Evolutionary conservation across 1,139 yeast species (phyloP).

Genomic region (Spathaspora sp.): DNA sequence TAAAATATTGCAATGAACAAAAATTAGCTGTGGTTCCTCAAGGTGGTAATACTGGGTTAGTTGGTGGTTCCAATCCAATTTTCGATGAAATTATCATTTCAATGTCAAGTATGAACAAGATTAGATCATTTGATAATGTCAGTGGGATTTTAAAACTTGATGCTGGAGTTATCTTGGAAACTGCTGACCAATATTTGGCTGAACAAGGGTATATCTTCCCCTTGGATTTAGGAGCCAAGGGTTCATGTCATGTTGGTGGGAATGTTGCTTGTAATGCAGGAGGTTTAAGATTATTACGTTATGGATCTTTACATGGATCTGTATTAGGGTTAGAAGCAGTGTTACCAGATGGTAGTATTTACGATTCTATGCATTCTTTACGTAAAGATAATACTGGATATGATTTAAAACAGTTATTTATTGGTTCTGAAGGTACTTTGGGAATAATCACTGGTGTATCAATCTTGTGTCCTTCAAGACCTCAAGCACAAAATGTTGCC

Average conservation of each 20-base stretch:
- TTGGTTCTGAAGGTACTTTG: constrained; percentile 90
- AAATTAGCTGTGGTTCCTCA: constrained; percentile 90
- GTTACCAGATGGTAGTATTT: constrained; percentile 82
- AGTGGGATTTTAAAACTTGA: constrained; percentile 87
- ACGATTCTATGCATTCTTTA: constrained; percentile 76
- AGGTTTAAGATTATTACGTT: constrained; percentile 82
- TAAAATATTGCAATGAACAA: constrained; percentile 79
- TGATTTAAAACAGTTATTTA: constrained; percentile 86
- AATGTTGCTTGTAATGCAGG: constrained; percentile 97
- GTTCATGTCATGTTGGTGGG: constrained; percentile 96
- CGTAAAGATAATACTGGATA: constrained; percentile 95
- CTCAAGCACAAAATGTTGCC: constrained; percentile 84
- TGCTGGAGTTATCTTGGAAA: constrained; percentile 87
- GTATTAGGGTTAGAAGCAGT: constrained; percentile 93
- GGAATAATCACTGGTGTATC: constrained; percentile 92
- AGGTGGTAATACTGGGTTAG: constrained; percentile 96
- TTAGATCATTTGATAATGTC: constrained; percentile 77
- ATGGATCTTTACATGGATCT: constrained; percentile 91
- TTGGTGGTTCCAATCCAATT: constrained; percentile 92
- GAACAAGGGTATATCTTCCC: constrained; percentile 91
- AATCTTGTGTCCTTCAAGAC: constrained; percentile 88
- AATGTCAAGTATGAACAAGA: constrained; percentile 67
- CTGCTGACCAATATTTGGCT: constrained; percentile 75
- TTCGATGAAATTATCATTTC: constrained; percentile 87
- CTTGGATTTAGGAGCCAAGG: constrained; percentile 93